Evolutionary conservation across 1,284 basidiomycete species (phyloP).

Genomic region (Fomitopsis pinicola): DNA sequence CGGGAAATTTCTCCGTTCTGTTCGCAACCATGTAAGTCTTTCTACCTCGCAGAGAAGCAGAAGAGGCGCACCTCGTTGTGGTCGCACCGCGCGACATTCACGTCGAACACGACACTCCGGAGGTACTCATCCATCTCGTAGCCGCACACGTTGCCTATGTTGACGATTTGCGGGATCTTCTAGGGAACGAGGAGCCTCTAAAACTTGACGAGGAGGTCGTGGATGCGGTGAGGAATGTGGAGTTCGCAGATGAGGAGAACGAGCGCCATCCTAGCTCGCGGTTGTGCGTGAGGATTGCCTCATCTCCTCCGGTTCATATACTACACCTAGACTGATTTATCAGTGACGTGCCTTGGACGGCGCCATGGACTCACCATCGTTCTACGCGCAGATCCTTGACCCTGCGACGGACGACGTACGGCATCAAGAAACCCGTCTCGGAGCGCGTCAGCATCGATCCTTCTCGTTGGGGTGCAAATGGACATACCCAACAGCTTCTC

Average conservation of each 20-base stretch:
- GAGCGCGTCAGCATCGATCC: too few species aligned
- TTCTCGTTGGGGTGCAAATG: too few species aligned
- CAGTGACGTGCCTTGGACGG: too few species aligned
- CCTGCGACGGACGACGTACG: too few species aligned
- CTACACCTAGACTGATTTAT: too few species aligned
- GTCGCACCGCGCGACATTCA: conserved; percentile 91
- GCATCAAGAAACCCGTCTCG: too few species aligned
- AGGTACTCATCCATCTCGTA: conserved; percentile 97
- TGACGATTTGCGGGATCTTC: conserved; percentile 97
- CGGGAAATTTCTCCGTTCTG: conserved; percentile 67
- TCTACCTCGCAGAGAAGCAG: background rate
- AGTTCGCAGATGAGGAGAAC: conserved; percentile 56
- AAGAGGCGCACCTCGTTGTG: conserved; percentile 88
- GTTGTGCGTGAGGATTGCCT: too few species aligned
- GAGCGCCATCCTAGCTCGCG: conserved; percentile 6
- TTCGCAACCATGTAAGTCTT: background rate
- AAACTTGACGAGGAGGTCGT: conserved; percentile 94
- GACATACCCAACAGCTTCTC: too few species aligned
- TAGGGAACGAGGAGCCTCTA: conserved; percentile 96
- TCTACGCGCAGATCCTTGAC: too few species aligned
- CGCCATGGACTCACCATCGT: too few species aligned
- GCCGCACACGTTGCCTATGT: conserved; percentile 97
- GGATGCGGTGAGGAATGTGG: conserved; percentile 85
- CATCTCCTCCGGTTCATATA: too few species aligned
- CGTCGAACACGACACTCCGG: conserved; percentile 91